These are phyloP conservation scores for Termitomyces sp. DNA, from an alignment of 768 basidiomycete species.

Conservation along the genomic window DNA sequence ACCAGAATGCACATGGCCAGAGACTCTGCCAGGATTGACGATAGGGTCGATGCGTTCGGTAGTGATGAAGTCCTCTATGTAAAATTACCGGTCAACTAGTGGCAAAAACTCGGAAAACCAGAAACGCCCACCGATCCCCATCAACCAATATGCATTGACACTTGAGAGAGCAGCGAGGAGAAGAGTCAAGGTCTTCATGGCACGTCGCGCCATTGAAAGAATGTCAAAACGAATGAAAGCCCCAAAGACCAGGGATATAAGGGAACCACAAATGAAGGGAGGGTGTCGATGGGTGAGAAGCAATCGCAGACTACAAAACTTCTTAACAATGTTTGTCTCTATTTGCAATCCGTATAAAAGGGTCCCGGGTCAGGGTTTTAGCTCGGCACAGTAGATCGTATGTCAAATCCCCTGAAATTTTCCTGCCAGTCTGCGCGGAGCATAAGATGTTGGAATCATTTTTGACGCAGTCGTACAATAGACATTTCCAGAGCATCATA, in stretches of 20 bases:
- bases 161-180: conserved; percentile 25
- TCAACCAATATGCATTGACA: conserved; percentile 40
- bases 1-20: conserved; percentile 45
- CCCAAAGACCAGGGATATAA: conserved; percentile 16
- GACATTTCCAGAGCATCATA: background rate
- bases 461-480: background rate
- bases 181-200: conserved; percentile 25
- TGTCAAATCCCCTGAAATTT: conserved; percentile 9
- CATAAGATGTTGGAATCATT: background rate
- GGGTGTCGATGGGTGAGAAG: conserved; percentile 9
- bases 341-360: conserved; percentile 5
- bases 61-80: conserved; percentile 34
- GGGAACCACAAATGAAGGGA: conserved; percentile 15
- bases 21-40: conserved; percentile 38
- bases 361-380: background rate
- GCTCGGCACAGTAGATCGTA: background rate
- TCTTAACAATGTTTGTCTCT: conserved; percentile 12
- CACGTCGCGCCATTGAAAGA: conserved; percentile 16
- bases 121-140: conserved; percentile 29
- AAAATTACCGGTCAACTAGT: background rate
- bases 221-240: conserved; percentile 20
- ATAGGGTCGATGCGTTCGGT: conserved; percentile 47
- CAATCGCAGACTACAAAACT: background rate
- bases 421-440: background rate
- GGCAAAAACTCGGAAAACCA: background rate